Percentiles rank a stretch among this genome's conserved stretches.
phyloP scores from a whole-genome alignment of 371 early-diverging fungal species.

The Umbelopsis sp. region DNA sequence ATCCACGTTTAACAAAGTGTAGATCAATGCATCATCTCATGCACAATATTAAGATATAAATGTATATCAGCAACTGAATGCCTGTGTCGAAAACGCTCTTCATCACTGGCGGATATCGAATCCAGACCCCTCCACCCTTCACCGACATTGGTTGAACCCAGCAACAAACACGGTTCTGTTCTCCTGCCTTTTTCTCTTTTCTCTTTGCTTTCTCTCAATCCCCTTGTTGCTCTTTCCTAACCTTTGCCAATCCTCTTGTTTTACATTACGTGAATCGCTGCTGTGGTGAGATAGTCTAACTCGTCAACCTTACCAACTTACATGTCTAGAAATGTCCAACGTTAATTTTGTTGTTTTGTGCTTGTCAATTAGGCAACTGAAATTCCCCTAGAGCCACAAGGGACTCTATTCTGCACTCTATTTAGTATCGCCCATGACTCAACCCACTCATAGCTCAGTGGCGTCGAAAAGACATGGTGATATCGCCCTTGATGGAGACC shows the following conservation, averaged over 20 bases:
- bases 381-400: slow-evolving; percentile 1
- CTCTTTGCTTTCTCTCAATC: slow-evolving; percentile 2
- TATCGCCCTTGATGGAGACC: slow-evolving; percentile 14
- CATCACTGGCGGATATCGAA: slow-evolving; percentile 10
- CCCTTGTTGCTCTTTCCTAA: not conserved
- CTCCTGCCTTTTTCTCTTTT: slow-evolving; percentile 16
- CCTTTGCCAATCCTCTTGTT: not conserved
- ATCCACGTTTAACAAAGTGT: too few species aligned
- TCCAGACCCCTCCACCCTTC: slow-evolving; percentile 2
- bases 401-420: not conserved
- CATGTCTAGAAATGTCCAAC: not conserved
- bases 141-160: slow-evolving; percentile 1
- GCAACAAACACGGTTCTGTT: slow-evolving; percentile 18
- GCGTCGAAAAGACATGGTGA: slow-evolving; percentile 13
- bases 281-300: slow-evolving; percentile 8
- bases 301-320: not conserved
- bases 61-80: too few species aligned
- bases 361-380: not conserved
- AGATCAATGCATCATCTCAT: too few species aligned
- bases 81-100: too few species aligned
- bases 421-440: slow-evolving; percentile 3
- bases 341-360: not conserved
- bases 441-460: not conserved
- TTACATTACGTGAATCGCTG: not conserved
- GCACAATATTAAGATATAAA: too few species aligned